Evolutionary conservation across 179 eudicot species (phyloP).

Genomic region (Actinidia chinensis): DNA sequence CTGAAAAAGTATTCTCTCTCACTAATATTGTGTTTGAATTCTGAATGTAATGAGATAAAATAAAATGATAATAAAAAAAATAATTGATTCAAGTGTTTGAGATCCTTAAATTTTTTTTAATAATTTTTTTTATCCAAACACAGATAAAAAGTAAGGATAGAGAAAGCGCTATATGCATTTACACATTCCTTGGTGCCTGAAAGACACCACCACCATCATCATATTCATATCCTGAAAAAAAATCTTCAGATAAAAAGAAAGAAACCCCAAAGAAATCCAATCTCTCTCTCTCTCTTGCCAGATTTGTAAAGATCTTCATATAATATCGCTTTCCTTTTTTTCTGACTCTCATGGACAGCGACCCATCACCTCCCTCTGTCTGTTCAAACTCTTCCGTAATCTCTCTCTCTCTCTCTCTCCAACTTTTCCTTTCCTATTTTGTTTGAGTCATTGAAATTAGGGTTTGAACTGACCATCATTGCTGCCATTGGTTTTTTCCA

Average conservation of each 20-base stretch:
- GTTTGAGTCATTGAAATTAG: conserved; percentile 4
- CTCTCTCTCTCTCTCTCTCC: conserved; percentile 1
- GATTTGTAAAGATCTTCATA: conserved; percentile 10
- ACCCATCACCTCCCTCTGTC: conserved; percentile 21
- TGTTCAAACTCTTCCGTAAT: conserved; percentile 25
- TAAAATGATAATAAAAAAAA: too few relatives aligned
- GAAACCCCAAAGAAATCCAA: not conserved
- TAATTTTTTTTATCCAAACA: too few relatives aligned
- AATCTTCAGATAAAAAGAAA: not conserved
- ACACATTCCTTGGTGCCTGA: not conserved
- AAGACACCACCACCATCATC: too few relatives aligned
- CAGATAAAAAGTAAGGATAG: not conserved
- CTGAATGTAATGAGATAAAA: too few relatives aligned
- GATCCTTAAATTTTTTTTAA: too few relatives aligned
- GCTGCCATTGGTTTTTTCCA: not conserved
- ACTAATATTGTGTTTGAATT: too few relatives aligned
- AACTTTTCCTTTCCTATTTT: not conserved
- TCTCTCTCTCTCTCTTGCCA: not conserved
- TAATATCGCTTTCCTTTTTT: not conserved
- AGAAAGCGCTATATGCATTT: not conserved
- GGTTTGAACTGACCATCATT: conserved; percentile 5
- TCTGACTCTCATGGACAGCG: conserved; percentile 41
- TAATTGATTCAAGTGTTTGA: too few relatives aligned
- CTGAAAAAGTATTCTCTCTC: too few relatives aligned
- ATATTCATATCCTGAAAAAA: too few relatives aligned